Evolutionary conservation across 2,329 filamentous ascomycete species (phyloP), one percentile per base, ranked within the genome.

Genomic region (Fusarium sp.): DNA sequence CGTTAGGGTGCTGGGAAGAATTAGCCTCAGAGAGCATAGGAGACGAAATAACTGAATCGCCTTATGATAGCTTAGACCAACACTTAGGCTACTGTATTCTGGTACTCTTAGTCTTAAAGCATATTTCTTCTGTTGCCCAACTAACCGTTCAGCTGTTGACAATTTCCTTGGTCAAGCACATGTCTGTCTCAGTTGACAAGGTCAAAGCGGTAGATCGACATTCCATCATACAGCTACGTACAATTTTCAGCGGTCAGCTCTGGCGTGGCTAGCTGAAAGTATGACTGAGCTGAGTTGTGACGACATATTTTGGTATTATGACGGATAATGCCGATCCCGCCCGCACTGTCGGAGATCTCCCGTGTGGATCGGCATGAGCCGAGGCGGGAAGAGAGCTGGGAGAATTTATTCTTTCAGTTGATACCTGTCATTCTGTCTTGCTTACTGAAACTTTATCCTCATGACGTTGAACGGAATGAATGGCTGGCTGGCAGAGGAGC

Each of bases 261-360:
- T 4, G 6, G 1, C 0, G 34, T 37, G 34, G 34, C 18, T 37
- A n/a, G 34, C 34, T n/a, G 34, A n/a, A 37, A 12, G 34, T 4
- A 3, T 37, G 10, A 37, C 18, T 10, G 34, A 37, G 34, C 18
- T n/a, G 10, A n/a, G 2, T 2, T 4, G 6, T 37, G 34, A 37
- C 34, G 34, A 0, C 9, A 11, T 37, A 7, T 37, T 7, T n/a
- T 9, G 7, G n/a, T 37, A n/a, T 37, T 7, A n/a, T 37, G 34
- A 37, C 18, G 34, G 9, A 12, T 1, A 4, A n/a, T 37, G 12
- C 11, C 2, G 9, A 12, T 1, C 18, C 1, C 32, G 10, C 9
- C 3, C 34, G 11, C 34, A n/a, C 5, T 7, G n/a, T n/a, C 12
- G 6, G 18, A n/a, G 10, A 37, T 37, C 34, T 37, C 34, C 34